Conservation (phyloP, 331 rosid genomes). For the Phaseolus coccineus region DNA sequence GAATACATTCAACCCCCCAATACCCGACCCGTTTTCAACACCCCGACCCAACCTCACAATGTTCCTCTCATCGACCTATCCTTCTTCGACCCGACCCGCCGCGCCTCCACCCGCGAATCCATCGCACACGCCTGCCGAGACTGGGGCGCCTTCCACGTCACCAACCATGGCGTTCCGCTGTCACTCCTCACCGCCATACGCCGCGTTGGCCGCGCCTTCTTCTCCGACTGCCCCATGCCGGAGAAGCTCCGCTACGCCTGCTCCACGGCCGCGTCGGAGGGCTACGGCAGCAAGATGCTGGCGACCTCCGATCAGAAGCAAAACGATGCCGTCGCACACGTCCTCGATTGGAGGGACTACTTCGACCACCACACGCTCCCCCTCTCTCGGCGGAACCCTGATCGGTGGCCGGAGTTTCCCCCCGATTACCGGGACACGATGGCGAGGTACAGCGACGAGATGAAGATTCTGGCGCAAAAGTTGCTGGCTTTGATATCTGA, state of each 20-base stretch:
- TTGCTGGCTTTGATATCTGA: slow-evolving; percentile 73
- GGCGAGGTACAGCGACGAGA: slow-evolving; percentile 58
- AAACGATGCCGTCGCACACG: slow-evolving; percentile 47
- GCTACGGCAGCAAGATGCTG: slow-evolving; percentile 90
- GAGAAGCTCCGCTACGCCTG: slow-evolving; percentile 76
- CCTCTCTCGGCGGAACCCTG: slow-evolving; percentile 77
- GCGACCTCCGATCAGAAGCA: slow-evolving; percentile 30
- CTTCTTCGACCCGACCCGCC: slow-evolving; percentile 54
- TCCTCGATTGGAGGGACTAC: slow-evolving; percentile 92
- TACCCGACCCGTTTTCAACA: slow-evolving; percentile 54
- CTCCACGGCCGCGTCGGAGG: slow-evolving; percentile 75
- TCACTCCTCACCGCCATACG: slow-evolving; percentile 55
- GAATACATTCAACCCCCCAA: slow-evolving; percentile 68
- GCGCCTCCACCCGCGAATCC: slow-evolving; percentile 45
- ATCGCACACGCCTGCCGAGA: slow-evolving; percentile 64
- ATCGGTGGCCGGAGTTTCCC: slow-evolving; percentile 74
- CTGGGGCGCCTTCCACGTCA: slow-evolving; percentile 94
- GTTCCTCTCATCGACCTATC: slow-evolving; percentile 62
- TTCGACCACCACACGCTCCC: slow-evolving; percentile 92
- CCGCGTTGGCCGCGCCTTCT: slow-evolving; percentile 69
- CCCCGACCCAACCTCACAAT: background rate
- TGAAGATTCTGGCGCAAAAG: slow-evolving; percentile 65
- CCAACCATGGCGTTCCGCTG: slow-evolving; percentile 70
- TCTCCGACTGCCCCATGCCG: slow-evolving; percentile 55
- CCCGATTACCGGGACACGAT: slow-evolving; percentile 58